Evolutionary conservation across 83 land plant species (phyloP), one percentile per base, ranked within the genome.

Genomic region (Picea abies): DNA sequence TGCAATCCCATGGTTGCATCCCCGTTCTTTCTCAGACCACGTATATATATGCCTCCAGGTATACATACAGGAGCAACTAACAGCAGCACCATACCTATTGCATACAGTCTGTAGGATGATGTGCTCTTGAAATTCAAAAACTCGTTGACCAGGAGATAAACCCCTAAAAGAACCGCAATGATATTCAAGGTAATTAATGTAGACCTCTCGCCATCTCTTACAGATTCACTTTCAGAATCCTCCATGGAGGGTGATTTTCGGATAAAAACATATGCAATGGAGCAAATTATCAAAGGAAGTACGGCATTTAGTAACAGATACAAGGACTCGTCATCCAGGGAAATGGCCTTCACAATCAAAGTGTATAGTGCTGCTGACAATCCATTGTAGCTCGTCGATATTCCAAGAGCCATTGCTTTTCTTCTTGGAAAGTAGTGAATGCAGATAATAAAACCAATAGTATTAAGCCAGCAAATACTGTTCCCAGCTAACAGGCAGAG

Each of bases 381-480:
- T 25, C 97, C 96, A 68, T 91, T 91, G 86, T 87, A 94, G 63
- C 96, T 88, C 66, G 89, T 85, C 37, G 89, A 83, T 62, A 96
- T 85, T 32, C 97, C 92, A 8, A 92, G 75, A 11, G 96, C 95
- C 6, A 91, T 85, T 37, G 96, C 81, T 60, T 95, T 84, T 81
- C 89, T 91, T 12, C 81, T 41, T 26, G 95, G 81, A 76, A 96
- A 96, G 85, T 91, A 90, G 52, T 89, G 87, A 79, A 90, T 89
- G 89, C 93, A 92, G 32, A 92, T 81, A 20, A 94, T 89, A 63
- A 87, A 90, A 67, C 85, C 91, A 17, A 92, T 92, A 0, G 98
- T 96, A 89, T 91, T 92, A 80, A 96, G 87, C 94, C 97, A 96
- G 41, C 93, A 91, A 35, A 92, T 85, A 80, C 95, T 93, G 44